These are phyloP conservation scores for Penicillium sp. DNA, from an alignment of 2,329 filamentous ascomycete species.

Conservation along the genomic window DNA sequence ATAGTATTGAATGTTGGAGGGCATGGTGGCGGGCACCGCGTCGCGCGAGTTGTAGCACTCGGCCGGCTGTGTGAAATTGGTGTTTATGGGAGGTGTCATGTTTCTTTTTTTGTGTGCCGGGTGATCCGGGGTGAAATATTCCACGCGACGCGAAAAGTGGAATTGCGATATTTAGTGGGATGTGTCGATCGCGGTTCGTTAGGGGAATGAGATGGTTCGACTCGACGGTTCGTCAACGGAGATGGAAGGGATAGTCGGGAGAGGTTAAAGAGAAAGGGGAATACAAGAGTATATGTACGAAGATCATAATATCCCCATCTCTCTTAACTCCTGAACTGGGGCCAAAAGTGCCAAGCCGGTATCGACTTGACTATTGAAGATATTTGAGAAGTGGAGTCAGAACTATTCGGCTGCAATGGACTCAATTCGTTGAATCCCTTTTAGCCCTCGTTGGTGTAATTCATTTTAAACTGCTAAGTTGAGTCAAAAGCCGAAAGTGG, in stretches of 20 bases:
- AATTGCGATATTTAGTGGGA: not conserved
- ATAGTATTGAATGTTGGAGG: conserved; percentile 5
- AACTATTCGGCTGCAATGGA: not conserved
- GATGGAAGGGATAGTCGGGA: not conserved
- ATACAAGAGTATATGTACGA: not conserved
- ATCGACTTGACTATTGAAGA: not conserved
- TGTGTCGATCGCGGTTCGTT: not conserved
- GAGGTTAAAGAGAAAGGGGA: too few relatives aligned
- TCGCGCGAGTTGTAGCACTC: conserved; percentile 13
- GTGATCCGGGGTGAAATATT: not conserved
- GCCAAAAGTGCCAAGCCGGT: not conserved
- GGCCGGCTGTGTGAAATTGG: conserved; percentile 7
- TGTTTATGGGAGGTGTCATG: not conserved
- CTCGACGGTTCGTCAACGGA: too few relatives aligned
- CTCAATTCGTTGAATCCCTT: not conserved
- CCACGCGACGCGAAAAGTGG: not conserved
- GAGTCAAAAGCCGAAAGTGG: not conserved
- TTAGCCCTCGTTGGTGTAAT: not conserved
- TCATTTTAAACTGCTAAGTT: not conserved
- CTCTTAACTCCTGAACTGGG: not conserved
- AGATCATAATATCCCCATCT: not conserved
- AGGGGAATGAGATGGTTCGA: not conserved
- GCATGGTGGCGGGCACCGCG: conserved; percentile 3
- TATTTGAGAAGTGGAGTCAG: not conserved
- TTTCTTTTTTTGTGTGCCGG: not conserved